Conservation (phyloP, 1,139 yeast species). For the Blastobotrys ciferrii region DNA sequence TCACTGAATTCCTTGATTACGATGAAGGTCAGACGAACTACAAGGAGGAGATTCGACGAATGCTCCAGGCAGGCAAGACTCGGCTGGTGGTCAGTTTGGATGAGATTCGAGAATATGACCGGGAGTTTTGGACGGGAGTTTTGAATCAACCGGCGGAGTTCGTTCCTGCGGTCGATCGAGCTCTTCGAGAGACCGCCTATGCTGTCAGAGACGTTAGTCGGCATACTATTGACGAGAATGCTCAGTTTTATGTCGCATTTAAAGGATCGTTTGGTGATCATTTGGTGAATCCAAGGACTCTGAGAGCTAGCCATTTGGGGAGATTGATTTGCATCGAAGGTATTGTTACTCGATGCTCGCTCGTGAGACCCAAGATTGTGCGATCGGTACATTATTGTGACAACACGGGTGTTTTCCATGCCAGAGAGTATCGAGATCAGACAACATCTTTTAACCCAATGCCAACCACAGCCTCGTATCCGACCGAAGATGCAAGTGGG, state of each 20-base stretch:
- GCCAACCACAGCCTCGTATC: constrained; percentile 83
- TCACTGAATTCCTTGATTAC: constrained; percentile 81
- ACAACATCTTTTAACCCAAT: constrained; percentile 88
- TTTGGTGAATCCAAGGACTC: constrained; percentile 82
- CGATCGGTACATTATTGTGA: constrained; percentile 95
- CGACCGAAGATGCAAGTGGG: constrained; percentile 90
- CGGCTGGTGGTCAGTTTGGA: constrained; percentile 78
- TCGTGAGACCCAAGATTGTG: constrained; percentile 88
- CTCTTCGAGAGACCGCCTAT: constrained; percentile 71
- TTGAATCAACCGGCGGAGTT: constrained; percentile 77
- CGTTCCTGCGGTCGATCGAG: constrained; percentile 87
- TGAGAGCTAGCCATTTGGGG: constrained; percentile 72
- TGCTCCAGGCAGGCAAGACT: constrained; percentile 64
- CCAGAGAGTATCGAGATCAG: constrained; percentile 90
- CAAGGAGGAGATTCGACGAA: constrained; percentile 64
- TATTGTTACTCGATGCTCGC: constrained; percentile 88
- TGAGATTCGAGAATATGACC: constrained; percentile 82
- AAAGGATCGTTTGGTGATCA: constrained; percentile 92
- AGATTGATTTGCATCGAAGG: constrained; percentile 90
- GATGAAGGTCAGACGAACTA: constrained; percentile 51
- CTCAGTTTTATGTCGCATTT: constrained; percentile 74
- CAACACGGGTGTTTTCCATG: constrained; percentile 75
- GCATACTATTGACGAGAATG: constrained; percentile 54
- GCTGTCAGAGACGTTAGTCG: constrained; percentile 43
- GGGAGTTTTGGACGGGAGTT: constrained; percentile 74